These are phyloP conservation scores for Penicillium olsonii DNA, from an alignment of 2,329 filamentous ascomycete species.

Conservation along the genomic window DNA sequence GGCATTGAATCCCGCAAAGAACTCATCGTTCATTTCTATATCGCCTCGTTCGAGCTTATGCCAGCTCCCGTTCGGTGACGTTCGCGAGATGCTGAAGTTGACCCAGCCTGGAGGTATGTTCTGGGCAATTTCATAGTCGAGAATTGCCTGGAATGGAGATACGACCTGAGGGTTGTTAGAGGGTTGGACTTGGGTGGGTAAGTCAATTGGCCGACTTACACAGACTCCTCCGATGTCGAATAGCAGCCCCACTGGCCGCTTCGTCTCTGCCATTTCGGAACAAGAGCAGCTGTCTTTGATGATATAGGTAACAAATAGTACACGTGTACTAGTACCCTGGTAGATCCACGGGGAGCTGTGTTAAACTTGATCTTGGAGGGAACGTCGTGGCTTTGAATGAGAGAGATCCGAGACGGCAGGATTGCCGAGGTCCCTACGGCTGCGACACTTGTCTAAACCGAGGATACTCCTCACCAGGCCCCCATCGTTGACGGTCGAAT, in stretches of 20 bases:
- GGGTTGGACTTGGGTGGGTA: background rate
- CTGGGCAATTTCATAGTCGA: constrained; percentile 79
- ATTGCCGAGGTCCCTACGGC: constrained; percentile 32
- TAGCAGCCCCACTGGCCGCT: constrained; percentile 70
- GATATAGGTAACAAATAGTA: background rate
- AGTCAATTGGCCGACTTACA: constrained; percentile 58
- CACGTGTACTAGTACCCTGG: background rate
- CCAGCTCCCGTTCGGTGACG: constrained; percentile 80
- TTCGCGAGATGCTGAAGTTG: constrained; percentile 82
- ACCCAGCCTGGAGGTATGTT: constrained; percentile 85
- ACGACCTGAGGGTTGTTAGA: constrained; percentile 62
- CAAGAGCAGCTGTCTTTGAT: background rate
- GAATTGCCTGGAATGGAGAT: constrained; percentile 89
- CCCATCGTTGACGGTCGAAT: background rate
- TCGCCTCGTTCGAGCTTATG: constrained; percentile 84
- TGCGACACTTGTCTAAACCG: constrained; percentile 9
- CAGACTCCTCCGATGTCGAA: constrained; percentile 98
- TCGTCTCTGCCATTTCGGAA: constrained; percentile 41
- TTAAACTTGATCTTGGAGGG: constrained; percentile 11
- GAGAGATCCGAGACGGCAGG: background rate
- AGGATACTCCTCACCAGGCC: constrained; percentile 10
- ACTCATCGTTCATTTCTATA: constrained; percentile 70
- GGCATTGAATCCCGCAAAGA: constrained; percentile 72
- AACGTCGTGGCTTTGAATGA: constrained; percentile 5
- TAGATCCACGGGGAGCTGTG: background rate